Percentiles rank a stretch among this genome's conserved stretches.
These are phyloP conservation scores for Tieghemiomyces parasiticus DNA, from an alignment of 192 early-diverging fungal genomes.

Conservation along the genomic window DNA sequence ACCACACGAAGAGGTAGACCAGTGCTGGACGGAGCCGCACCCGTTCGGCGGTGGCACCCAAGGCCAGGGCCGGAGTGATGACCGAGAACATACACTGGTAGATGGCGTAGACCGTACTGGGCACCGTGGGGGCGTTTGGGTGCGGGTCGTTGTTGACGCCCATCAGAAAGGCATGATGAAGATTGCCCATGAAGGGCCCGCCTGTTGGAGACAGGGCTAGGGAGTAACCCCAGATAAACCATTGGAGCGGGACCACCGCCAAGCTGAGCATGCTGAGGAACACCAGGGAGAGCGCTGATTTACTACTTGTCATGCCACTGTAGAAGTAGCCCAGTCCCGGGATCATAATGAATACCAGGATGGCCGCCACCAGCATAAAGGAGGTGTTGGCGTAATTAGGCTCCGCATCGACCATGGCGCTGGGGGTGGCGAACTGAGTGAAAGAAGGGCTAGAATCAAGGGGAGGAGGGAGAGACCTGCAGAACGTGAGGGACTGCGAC, in stretches of 20 bases:
- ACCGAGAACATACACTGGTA: conserved; percentile 91
- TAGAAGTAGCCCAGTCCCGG: conserved; percentile 95
- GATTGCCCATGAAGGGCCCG: conserved; percentile 63
- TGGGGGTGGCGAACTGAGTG: neutral
- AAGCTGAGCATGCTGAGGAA: conserved; percentile 67
- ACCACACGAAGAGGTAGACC: conserved; percentile 87
- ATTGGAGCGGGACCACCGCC: conserved; percentile 82
- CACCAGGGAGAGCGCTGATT: conserved; percentile 84
- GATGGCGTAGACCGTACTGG: conserved; percentile 60
- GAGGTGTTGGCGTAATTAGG: conserved; percentile 30
- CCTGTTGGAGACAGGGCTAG: conserved; percentile 68
- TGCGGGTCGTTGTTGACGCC: conserved; percentile 36
- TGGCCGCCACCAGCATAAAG: conserved; percentile 53
- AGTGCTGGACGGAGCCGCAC: conserved; percentile 71
- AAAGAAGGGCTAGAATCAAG: neutral
- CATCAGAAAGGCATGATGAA: conserved; percentile 54
- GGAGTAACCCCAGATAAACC: conserved; percentile 83
- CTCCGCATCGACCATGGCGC: neutral
- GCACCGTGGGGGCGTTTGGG: conserved; percentile 42
- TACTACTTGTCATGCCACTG: conserved; percentile 81
- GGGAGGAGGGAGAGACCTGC: neutral
- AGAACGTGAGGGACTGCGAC: neutral
- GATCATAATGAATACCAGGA: conserved; percentile 86
- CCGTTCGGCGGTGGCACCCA: conserved; percentile 83
- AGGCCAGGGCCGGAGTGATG: conserved; percentile 78